Conservation (phyloP, 108 stramenopile genomes). For the Fistulifera solaris region DNA sequence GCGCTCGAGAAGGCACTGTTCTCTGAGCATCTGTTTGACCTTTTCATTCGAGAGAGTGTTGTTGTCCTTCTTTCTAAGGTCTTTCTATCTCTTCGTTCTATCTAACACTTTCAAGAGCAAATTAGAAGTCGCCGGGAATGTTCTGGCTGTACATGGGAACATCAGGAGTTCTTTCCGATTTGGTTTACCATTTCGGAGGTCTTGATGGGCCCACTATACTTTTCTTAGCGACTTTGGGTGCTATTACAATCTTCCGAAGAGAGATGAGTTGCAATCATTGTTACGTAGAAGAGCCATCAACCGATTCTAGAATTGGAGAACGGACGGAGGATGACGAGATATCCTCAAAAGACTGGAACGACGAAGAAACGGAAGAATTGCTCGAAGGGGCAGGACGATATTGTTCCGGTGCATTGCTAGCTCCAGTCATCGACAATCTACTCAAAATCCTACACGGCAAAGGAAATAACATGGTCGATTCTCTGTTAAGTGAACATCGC, state of each 20-base stretch:
- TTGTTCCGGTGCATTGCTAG: conserved; percentile 17
- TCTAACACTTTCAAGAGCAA: too few species aligned
- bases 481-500: neutral
- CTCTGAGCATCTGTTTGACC: too few species aligned
- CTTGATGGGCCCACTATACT: conserved; percentile 6
- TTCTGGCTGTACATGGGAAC: too few species aligned
- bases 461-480: too few species aligned
- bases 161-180: too few species aligned
- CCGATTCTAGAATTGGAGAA: conserved; percentile 5
- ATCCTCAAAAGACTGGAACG: conserved; percentile 10
- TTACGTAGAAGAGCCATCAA: conserved; percentile 46
- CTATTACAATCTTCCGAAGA: conserved; percentile 60
- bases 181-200: neutral
- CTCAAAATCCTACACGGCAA: neutral
- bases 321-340: neutral
- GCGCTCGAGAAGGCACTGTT: too few species aligned
- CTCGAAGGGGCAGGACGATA: conserved; percentile 50
- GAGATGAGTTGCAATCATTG: conserved; percentile 81
- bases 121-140: too few species aligned
- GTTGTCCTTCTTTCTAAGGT: too few species aligned
- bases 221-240: conserved; percentile 21
- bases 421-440: conserved; percentile 12
- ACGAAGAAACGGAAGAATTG: conserved; percentile 47
- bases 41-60: too few species aligned
- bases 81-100: too few species aligned